Evolutionary conservation across 2,329 filamentous ascomycete genomes (phyloP).

Genomic region (Trichoderma sp.): DNA sequence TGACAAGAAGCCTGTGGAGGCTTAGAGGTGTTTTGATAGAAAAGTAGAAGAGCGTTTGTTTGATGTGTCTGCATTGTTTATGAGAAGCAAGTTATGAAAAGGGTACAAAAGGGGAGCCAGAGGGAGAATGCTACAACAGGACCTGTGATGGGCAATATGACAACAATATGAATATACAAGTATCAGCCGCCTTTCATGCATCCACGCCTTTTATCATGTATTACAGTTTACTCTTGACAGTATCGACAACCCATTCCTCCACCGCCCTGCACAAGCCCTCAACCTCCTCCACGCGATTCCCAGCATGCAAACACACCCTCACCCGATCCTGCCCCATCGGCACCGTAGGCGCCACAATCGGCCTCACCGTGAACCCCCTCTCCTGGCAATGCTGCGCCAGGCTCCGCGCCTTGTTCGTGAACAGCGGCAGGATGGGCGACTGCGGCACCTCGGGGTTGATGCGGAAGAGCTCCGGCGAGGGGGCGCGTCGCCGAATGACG

Average conservation of each 20-base stretch:
- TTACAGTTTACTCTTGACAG: constrained; percentile 26
- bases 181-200: background rate
- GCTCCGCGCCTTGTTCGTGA: constrained; percentile 59
- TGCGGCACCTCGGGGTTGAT: constrained; percentile 44
- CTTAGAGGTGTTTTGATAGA: background rate
- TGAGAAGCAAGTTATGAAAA: background rate
- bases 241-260: constrained; percentile 47
- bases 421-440: constrained; percentile 67
- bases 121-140: background rate
- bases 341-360: constrained; percentile 70
- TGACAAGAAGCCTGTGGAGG: constrained; percentile 39
- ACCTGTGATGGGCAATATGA: background rate
- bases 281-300: constrained; percentile 61
- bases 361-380: constrained; percentile 60
- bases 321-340: constrained; percentile 64
- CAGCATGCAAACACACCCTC: constrained; percentile 68
- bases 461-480: constrained; percentile 38
- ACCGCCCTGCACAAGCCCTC: constrained; percentile 55
- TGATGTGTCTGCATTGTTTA: background rate
- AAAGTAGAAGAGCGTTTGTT: background rate
- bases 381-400: constrained; percentile 63
- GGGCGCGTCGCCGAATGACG: constrained; percentile 36
- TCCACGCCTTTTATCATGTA: background rate
- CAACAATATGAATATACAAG: background rate
- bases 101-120: background rate